Percentiles rank a stretch among this genome's conserved stretches.
These are phyloP conservation scores for Alternaria rosae DNA, from an alignment of 2,329 filamentous ascomycete genomes.

Conservation along the genomic window DNA sequence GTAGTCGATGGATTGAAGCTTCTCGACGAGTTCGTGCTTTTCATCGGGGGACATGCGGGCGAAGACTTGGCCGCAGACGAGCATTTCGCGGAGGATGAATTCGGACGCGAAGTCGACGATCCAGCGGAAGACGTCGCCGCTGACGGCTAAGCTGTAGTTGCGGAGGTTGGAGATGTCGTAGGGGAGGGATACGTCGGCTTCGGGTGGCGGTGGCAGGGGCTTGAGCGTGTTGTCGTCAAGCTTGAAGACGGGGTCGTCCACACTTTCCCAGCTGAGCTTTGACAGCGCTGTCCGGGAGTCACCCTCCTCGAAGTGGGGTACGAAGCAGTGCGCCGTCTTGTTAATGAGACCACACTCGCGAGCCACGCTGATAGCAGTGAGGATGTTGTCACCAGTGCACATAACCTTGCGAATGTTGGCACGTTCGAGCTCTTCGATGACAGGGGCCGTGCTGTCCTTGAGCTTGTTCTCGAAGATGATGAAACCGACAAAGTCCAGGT, in stretches of 20 bases:
- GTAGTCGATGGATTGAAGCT: slow-evolving; percentile 94
- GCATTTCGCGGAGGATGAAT: slow-evolving; percentile 83
- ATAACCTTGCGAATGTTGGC: slow-evolving; percentile 91
- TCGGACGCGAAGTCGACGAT: slow-evolving; percentile 87
- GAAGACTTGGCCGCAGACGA: slow-evolving; percentile 90
- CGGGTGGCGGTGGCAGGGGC: slow-evolving; percentile 74
- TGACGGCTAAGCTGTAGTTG: slow-evolving; percentile 89
- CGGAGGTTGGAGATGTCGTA: slow-evolving; percentile 82
- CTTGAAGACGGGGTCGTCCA: slow-evolving; percentile 81
- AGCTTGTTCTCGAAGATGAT: slow-evolving; percentile 99
- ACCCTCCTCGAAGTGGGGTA: slow-evolving; percentile 87
- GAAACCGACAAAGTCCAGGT: slow-evolving; percentile 89
- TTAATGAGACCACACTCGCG: slow-evolving; percentile 87
- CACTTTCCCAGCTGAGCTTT: slow-evolving; percentile 86
- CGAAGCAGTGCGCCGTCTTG: slow-evolving; percentile 84
- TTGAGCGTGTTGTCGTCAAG: slow-evolving; percentile 82
- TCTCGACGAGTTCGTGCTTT: slow-evolving; percentile 97
- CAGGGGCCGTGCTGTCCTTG: slow-evolving; percentile 82
- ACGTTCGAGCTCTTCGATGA: slow-evolving; percentile 80
- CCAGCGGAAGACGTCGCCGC: slow-evolving; percentile 96
- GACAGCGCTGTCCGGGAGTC: slow-evolving; percentile 76
- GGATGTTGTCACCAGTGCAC: slow-evolving; percentile 97
- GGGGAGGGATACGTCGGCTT: slow-evolving; percentile 81
- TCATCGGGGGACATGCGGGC: slow-evolving; percentile 99
- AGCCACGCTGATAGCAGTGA: slow-evolving; percentile 95